These are phyloP conservation scores for Solanum chaucha DNA, from an alignment of 257 asterid species.

Conservation along the genomic window DNA sequence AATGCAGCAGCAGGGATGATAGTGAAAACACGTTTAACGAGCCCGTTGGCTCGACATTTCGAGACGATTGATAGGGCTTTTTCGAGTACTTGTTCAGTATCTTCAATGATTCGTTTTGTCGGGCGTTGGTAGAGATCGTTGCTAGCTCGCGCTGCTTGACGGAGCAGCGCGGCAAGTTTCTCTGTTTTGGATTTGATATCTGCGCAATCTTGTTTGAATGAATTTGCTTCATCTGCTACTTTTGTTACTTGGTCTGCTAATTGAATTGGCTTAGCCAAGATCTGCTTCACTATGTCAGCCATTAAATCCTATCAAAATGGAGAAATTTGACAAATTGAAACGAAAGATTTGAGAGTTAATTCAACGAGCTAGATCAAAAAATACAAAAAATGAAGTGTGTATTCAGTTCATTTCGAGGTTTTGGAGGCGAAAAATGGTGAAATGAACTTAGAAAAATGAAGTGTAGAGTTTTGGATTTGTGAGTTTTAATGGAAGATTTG, in stretches of 20 bases:
- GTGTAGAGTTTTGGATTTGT: background rate
- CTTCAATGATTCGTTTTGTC: constrained; percentile 64
- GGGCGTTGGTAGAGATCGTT: constrained; percentile 65
- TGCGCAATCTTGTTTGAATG: constrained; percentile 54
- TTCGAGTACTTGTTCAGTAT: constrained; percentile 51
- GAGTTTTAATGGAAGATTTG: background rate
- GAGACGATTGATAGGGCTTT: constrained; percentile 40
- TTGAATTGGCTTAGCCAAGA: constrained; percentile 56
- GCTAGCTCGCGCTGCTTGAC: constrained; percentile 76
- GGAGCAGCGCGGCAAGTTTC: constrained; percentile 49
- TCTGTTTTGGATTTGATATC: constrained; percentile 58
- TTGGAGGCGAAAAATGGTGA: background rate
- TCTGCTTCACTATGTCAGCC: constrained; percentile 63
- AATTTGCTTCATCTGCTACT: constrained; percentile 46
- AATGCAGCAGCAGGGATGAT: constrained; percentile 58
- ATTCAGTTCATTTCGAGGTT: background rate
- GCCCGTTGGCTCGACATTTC: constrained; percentile 57
- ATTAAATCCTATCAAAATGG: constrained; percentile 3
- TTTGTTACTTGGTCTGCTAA: constrained; percentile 46
- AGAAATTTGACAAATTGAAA: background rate
- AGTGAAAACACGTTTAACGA: constrained; percentile 61
- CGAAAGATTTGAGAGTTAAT: background rate
- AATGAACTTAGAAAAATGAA: background rate
- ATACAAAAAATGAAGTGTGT: background rate
- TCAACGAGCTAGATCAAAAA: background rate